phyloP scores from a whole-genome alignment of 202 grass and related monocot genomes.

The Elaeis oleifera region DNA sequence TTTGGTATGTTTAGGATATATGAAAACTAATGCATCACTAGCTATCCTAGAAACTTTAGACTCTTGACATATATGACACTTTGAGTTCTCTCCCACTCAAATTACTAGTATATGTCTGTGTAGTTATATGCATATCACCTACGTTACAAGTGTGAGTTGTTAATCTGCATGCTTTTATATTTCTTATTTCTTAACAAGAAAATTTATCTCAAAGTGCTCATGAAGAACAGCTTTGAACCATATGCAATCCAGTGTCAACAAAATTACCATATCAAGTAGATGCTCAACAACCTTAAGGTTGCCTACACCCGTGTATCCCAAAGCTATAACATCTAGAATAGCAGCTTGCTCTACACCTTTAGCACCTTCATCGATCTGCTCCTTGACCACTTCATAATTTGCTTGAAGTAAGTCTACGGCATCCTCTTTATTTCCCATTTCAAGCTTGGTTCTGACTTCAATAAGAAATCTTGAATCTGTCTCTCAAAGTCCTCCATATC shows the following conservation, averaged over 20 bases:
- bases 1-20: too few relatives aligned
- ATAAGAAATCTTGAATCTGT: conserved; percentile 30
- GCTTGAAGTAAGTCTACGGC: conserved; percentile 29
- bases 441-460: conserved; percentile 28
- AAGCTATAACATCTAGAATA: conserved; percentile 32
- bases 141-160: too few relatives aligned
- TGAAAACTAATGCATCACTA: too few relatives aligned
- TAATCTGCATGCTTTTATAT: too few relatives aligned
- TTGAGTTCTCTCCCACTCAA: too few relatives aligned
- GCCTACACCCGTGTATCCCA: conserved; percentile 28
- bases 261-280: conserved; percentile 34
- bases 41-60: too few relatives aligned
- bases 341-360: conserved; percentile 36
- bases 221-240: too few relatives aligned
- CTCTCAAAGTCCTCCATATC: conserved; percentile 13
- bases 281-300: conserved; percentile 19
- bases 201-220: too few relatives aligned
- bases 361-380: conserved; percentile 21
- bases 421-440: conserved; percentile 22
- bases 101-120: too few relatives aligned
- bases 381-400: conserved; percentile 34
- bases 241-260: background rate
- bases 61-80: too few relatives aligned
- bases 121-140: too few relatives aligned
- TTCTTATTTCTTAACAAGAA: too few relatives aligned